Base-by-base conservation (phyloP, 176 grass and related monocot species). In the Echinochloa phyllopogon region DNA sequence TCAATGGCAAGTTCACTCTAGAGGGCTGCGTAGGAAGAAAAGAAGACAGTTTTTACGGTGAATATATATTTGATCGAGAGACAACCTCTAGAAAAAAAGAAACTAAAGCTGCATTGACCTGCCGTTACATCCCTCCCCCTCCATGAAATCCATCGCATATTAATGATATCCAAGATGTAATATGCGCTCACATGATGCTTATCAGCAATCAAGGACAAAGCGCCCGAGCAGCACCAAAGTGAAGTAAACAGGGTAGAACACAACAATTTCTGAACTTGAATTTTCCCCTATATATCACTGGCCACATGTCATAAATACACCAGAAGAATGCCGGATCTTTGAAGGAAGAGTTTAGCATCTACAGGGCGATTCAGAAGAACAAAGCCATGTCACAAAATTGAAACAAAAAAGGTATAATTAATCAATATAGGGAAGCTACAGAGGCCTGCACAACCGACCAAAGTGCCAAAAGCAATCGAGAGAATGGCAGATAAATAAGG, bases 291-390 rank as follows among this genome's bases (percentile, higher is more conserved):
- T 86, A 59, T 90, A 83, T 65, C 59, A 77, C 73, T 73, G 79
- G 49, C 74, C 29, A 55, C 84, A 78, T 74, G 80, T 61, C 67
- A 83, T 83, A 83, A 57, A 72, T 74, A 87, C 67, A 90, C 66
- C 59, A 66, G 59, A 87, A 44, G 80, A 79, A 79, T 75, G 59
- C n/a, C 74, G 51, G 51, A 79, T 49, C 74, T 83, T 90, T 72
- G 33, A 83, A 79, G 21, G 68, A 68, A 80, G 59, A 86, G 48
- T 82, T 82, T 29, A 6, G 17, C 72, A 79, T 86, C 74, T 77
- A 66, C 74, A 86, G 59, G 59, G 63, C 49, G 63, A 73, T 72
- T 40, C 65, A 58, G 15, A 71, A 65, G 55, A 59, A 8, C 63
- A 81, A 78, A 52, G 45, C 21, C 37, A 77, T 52, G 72, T 37